phyloP scores from a whole-genome alignment of 495 filamentous ascomycete genomes.

The Penicillium lividum region DNA sequence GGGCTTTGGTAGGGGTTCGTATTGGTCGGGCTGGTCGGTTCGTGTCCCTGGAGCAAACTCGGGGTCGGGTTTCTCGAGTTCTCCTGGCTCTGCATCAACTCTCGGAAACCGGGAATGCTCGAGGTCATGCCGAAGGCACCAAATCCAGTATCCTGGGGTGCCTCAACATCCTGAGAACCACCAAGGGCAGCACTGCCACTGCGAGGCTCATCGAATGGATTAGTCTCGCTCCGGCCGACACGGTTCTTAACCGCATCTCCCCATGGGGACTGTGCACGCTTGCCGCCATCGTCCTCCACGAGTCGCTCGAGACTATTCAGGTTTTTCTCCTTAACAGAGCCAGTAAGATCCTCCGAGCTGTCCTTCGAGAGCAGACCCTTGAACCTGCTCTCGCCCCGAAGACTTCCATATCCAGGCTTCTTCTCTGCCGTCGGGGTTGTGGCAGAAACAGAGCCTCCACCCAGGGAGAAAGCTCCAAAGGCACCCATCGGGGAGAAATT shows the following conservation, averaged over 20 bases:
- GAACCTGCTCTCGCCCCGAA: slow-evolving; percentile 77
- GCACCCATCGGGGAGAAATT: slow-evolving; percentile 72
- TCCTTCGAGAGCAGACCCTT: slow-evolving; percentile 82
- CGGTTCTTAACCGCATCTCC: slow-evolving; percentile 52
- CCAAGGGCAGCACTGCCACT: slow-evolving; percentile 79
- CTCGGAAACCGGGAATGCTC: slow-evolving; percentile 67
- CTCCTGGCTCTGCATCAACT: slow-evolving; percentile 60
- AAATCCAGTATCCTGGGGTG: slow-evolving; percentile 58
- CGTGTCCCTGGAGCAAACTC: slow-evolving; percentile 55
- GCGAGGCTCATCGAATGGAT: slow-evolving; percentile 72
- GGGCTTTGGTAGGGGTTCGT: slow-evolving; percentile 98
- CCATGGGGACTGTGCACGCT: slow-evolving; percentile 54
- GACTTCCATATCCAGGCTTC: slow-evolving; percentile 63
- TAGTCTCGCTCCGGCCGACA: slow-evolving; percentile 69
- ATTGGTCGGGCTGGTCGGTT: slow-evolving; percentile 86
- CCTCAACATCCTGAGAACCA: slow-evolving; percentile 73
- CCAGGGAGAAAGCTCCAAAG: slow-evolving; percentile 83
- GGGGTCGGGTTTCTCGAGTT: slow-evolving; percentile 59
- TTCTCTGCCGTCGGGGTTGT: slow-evolving; percentile 63
- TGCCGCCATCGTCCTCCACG: slow-evolving; percentile 49
- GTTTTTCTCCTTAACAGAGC: slow-evolving; percentile 54
- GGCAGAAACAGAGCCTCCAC: slow-evolving; percentile 30
- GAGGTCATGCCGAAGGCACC: slow-evolving; percentile 77
- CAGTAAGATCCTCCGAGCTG: slow-evolving; percentile 62
- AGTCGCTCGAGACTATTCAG: slow-evolving; percentile 55